Evolutionary conservation across 768 basidiomycete species (phyloP), one percentile per base, ranked within the genome.

Genomic region (Coprinopsis cinerea): DNA sequence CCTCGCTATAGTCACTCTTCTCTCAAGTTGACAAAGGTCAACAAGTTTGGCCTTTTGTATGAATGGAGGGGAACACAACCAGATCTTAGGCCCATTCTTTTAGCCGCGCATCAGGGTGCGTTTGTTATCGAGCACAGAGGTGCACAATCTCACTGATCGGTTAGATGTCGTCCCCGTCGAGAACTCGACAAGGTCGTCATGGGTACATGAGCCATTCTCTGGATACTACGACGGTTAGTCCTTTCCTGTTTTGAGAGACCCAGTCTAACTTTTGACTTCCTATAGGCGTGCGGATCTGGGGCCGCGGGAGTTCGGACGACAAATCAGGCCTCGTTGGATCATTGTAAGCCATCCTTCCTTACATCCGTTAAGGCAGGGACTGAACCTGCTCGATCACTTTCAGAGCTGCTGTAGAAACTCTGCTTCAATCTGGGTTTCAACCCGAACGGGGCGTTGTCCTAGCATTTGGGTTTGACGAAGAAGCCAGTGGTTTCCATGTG

Each of bases 391-490:
- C 26, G 13, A 4, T 26, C 24, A 2, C 7, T 11, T 15, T 22
- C 37, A 43, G 40, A 3, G 18, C 62, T 1, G 61, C 65, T 1
- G 55, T 64, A 5, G 65, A 67, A 44, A 58, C 61, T 37, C 56
- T 67, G 13, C 26, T 65, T 0, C 47, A 50, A 4, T 50, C 20
- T 34, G 52, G 53, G 6, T 67, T 64, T 61, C 56, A 45, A 3
- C 65, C 65, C 2, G 22, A 50, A n/a, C 49, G 64, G 34, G 62
- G 61, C 10, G 53, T 67, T 17, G 61, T 67, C 9, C 56, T 67
- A 2, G 61, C 65, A 1, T 67, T 67, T 32, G 65, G 65, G 5
- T 64, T 65, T 51, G 65, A 67, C 40, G 65, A 67, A 53, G 65
- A 67, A 55, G 62, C 65, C 9, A 61, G 61, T 45, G 65, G 65